These are phyloP conservation scores for Leptodontidium sp. DNA, from an alignment of 2,329 filamentous ascomycete genomes.

Conservation along the genomic window DNA sequence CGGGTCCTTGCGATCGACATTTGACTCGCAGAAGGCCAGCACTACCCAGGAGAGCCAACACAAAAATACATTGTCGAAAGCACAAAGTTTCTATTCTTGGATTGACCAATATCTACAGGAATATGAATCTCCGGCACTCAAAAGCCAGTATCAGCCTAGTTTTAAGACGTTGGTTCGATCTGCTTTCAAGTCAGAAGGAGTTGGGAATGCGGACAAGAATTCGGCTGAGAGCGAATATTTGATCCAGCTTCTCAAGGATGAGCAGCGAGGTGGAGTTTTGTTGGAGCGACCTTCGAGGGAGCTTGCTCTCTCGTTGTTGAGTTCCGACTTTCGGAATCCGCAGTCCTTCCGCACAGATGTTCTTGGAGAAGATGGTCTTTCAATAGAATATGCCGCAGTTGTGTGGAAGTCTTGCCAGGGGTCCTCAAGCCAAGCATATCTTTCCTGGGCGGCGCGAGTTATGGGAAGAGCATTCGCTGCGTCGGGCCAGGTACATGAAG, in stretches of 20 bases:
- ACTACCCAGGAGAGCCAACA: constrained; percentile 89
- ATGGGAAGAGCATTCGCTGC: constrained; percentile 85
- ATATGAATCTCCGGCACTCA: constrained; percentile 59
- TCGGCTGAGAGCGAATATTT: constrained; percentile 83
- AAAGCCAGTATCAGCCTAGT: constrained; percentile 57
- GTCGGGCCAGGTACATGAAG: constrained; percentile 71
- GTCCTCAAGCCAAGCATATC: constrained; percentile 71
- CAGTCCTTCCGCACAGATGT: constrained; percentile 68
- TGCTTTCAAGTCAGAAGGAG: constrained; percentile 70
- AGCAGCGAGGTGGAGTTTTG: constrained; percentile 65
- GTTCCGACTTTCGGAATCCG: constrained; percentile 74
- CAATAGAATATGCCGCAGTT: constrained; percentile 67
- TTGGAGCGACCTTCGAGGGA: constrained; percentile 75
- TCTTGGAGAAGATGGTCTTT: constrained; percentile 71
- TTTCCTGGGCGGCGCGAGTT: constrained; percentile 85
- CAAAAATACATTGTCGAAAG: constrained; percentile 77
- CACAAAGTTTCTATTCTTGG: constrained; percentile 80
- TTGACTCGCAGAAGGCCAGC: constrained; percentile 77
- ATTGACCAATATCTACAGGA: constrained; percentile 72
- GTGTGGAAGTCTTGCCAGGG: constrained; percentile 80
- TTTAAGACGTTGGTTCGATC: constrained; percentile 74
- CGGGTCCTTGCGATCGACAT: constrained; percentile 78
- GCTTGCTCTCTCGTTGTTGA: constrained; percentile 76
- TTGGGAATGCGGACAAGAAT: constrained; percentile 73
- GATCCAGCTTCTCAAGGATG: constrained; percentile 80